Conservation (phyloP, 2,329 filamentous ascomycete genomes). For the Cladosporium sp. region DNA sequence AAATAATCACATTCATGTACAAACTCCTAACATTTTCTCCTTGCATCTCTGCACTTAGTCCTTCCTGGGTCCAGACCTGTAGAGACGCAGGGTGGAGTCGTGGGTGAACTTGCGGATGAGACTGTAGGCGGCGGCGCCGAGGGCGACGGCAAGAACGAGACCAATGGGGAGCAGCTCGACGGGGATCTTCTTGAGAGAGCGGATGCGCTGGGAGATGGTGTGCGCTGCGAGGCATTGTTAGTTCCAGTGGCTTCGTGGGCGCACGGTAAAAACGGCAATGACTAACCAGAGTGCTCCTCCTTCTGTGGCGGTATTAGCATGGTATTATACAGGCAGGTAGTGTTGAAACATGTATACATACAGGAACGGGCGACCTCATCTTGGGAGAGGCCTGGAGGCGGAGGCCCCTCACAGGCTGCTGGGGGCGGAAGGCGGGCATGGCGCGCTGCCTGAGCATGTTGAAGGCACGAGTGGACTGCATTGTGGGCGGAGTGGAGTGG, state of each 20-base stretch:
- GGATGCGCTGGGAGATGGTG: constrained; percentile 93
- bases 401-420: constrained; percentile 36
- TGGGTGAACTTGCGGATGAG: constrained; percentile 76
- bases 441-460: constrained; percentile 33
- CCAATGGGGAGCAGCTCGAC: constrained; percentile 93
- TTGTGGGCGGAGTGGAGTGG: constrained; percentile 35
- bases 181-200: constrained; percentile 84
- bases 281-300: constrained; percentile 63
- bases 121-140: constrained; percentile 81
- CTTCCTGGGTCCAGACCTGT: constrained; percentile 14
- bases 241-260: neutral
- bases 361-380: constrained; percentile 36
- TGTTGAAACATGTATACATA: constrained; percentile 26
- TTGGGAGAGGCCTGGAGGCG: constrained; percentile 29
- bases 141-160: constrained; percentile 75
- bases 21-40: constrained; percentile 5
- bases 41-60: constrained; percentile 3
- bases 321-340: neutral
- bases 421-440: constrained; percentile 32
- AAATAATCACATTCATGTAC: constrained; percentile 15
- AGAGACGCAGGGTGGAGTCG: constrained; percentile 89
- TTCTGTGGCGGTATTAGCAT: constrained; percentile 55
- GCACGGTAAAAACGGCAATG: neutral
- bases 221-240: constrained; percentile 63
- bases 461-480: constrained; percentile 43